Conservation (phyloP, 371 early-diverging fungal genomes). For the Mortierella sp. region DNA sequence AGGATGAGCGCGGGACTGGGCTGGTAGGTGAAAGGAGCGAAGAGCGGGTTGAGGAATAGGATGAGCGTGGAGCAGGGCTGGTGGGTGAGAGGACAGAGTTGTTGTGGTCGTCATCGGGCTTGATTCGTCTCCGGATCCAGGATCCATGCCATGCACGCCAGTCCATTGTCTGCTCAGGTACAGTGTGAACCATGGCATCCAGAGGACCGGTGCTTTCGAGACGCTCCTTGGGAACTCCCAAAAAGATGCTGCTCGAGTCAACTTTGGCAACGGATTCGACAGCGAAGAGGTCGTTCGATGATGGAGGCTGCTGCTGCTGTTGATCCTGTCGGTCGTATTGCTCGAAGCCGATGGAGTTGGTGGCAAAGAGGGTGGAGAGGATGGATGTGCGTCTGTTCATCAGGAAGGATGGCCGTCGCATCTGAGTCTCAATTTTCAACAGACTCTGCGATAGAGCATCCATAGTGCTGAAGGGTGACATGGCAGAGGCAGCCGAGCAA, state of each 20-base stretch:
- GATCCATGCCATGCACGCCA: constrained; percentile 46
- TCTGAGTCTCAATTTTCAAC: constrained; percentile 39
- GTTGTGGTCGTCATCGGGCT: constrained; percentile 14
- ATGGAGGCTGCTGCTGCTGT: constrained; percentile 11
- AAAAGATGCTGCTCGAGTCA: not conserved
- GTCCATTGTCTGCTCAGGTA: constrained; percentile 18
- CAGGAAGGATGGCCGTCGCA: constrained; percentile 50
- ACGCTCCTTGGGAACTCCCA: not conserved
- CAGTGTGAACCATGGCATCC: not conserved
- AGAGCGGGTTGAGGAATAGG: not conserved
- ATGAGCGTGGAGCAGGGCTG: constrained; percentile 6
- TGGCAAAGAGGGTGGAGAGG: constrained; percentile 28
- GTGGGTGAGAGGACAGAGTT: not conserved
- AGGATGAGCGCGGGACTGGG: constrained; percentile 10
- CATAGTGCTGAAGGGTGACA: constrained; percentile 4
- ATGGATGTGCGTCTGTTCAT: constrained; percentile 33
- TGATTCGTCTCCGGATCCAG: constrained; percentile 30
- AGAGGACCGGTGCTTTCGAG: not conserved
- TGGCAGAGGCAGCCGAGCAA: constrained; percentile 6
- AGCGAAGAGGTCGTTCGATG: constrained; percentile 7
- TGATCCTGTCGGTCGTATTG: constrained; percentile 18
- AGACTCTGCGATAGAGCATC: constrained; percentile 40
- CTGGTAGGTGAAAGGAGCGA: constrained; percentile 7
- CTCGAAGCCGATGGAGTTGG: not conserved
- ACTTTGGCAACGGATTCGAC: not conserved